Conservation (phyloP, 257 asterid species). For the Echium plantagineum region DNA sequence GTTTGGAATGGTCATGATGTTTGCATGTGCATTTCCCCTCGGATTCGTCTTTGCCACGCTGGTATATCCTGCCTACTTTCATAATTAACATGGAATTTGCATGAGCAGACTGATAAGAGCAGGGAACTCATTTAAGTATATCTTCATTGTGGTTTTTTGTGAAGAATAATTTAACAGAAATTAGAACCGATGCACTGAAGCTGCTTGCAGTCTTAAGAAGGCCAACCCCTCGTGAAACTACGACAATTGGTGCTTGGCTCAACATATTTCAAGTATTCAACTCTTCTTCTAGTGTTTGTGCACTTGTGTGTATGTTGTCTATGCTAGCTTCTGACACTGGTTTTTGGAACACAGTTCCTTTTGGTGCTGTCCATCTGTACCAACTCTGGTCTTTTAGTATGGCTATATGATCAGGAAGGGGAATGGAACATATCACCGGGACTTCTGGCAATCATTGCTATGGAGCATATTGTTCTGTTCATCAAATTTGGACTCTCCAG, state of each 20-base stretch:
- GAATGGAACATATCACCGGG: slow-evolving; percentile 81
- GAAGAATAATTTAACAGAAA: slow-evolving; percentile 82
- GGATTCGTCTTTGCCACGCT: slow-evolving; percentile 80
- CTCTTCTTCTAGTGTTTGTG: not conserved
- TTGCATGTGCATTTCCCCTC: slow-evolving; percentile 97
- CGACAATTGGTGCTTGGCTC: slow-evolving; percentile 93
- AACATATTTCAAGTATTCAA: slow-evolving; percentile 73
- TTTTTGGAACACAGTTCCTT: slow-evolving; percentile 52
- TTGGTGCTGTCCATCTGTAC: slow-evolving; percentile 84
- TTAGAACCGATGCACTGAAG: slow-evolving; percentile 88
- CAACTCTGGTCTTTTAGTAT: slow-evolving; percentile 65
- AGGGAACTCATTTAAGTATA: not conserved
- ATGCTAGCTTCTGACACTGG: slow-evolving; percentile 3
- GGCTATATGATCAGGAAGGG: slow-evolving; percentile 78
- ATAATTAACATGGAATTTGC: not conserved
- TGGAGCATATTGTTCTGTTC: slow-evolving; percentile 81
- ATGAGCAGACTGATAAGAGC: not conserved
- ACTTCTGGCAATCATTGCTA: slow-evolving; percentile 75
- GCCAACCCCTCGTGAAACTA: slow-evolving; percentile 77
- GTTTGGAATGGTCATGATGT: slow-evolving; percentile 96
- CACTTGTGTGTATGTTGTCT: not conserved
- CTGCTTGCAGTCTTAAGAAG: slow-evolving; percentile 80
- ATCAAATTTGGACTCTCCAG: slow-evolving; percentile 78
- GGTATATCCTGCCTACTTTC: slow-evolving; percentile 31
- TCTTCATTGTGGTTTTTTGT: not conserved